phyloP scores from a whole-genome alignment of 768 basidiomycete genomes.

The Hirschioporus abietinus region DNA sequence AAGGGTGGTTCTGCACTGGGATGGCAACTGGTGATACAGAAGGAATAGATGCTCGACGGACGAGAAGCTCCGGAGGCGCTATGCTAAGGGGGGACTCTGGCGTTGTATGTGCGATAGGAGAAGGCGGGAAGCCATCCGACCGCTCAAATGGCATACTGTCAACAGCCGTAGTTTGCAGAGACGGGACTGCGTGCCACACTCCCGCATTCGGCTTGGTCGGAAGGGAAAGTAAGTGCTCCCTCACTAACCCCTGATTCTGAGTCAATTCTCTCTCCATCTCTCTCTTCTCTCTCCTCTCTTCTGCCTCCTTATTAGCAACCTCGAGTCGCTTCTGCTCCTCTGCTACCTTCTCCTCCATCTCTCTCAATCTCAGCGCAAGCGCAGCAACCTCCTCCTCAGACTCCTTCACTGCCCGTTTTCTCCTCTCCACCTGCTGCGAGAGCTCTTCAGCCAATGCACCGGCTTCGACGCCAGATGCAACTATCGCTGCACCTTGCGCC shows the following conservation, averaged over 20 bases:
- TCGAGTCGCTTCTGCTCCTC: constrained; percentile 57
- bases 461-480: constrained; percentile 26
- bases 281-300: constrained; percentile 40
- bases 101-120: not conserved
- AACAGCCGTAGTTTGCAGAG: not conserved
- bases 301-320: constrained; percentile 53
- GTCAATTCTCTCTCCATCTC: constrained; percentile 4
- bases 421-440: constrained; percentile 43
- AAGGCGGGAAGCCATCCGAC: constrained; percentile 4
- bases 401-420: constrained; percentile 54
- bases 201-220: not conserved
- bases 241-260: not conserved
- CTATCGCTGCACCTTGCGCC: constrained; percentile 50
- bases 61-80: constrained; percentile 19
- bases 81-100: constrained; percentile 1
- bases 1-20: not conserved
- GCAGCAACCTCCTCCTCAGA: constrained; percentile 63
- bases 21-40: constrained; percentile 20
- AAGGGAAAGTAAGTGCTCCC: not conserved
- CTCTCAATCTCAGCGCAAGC: constrained; percentile 60
- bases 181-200: constrained; percentile 1
- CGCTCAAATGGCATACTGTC: not conserved
- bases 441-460: constrained; percentile 45
- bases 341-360: constrained; percentile 67
- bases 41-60: constrained; percentile 20